A percentile compares a stretch with the other conserved stretches of the same genome.
Evolutionary conservation across 169 alveolate species (phyloP).

Genomic region (Plasmodium vinckei): DNA sequence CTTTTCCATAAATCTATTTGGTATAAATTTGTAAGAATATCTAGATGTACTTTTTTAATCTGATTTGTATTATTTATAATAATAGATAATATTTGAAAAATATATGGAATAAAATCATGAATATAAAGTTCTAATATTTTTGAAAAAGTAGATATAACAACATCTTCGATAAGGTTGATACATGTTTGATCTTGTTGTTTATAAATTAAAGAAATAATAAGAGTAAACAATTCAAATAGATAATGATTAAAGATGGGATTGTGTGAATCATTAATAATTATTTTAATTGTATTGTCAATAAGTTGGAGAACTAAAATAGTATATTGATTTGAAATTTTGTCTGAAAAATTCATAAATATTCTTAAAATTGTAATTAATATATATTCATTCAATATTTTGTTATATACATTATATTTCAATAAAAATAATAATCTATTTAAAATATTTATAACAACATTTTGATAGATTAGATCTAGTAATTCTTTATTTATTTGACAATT

Average conservation of each 20-base stretch:
- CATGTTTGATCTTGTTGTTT: constrained; percentile 29
- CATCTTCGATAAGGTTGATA: constrained; percentile 78
- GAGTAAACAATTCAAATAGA: constrained; percentile 84
- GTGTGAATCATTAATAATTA: constrained; percentile 85
- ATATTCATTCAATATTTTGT: constrained; percentile 42
- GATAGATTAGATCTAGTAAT: neutral
- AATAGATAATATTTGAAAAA: constrained; percentile 79
- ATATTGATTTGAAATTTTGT: constrained; percentile 15
- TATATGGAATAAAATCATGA: constrained; percentile 88
- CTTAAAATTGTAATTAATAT: constrained; percentile 47
- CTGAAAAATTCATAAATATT: constrained; percentile 15
- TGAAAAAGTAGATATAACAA: constrained; percentile 80
- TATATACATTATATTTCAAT: constrained; percentile 16
- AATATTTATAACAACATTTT: neutral
- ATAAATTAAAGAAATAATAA: constrained; percentile 77
- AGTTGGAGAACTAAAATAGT: neutral
- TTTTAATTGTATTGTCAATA: constrained; percentile 73
- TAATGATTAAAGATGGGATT: constrained; percentile 89
- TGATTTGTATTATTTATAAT: constrained; percentile 59
- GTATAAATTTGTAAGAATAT: constrained; percentile 77
- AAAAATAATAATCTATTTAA: constrained; percentile 32
- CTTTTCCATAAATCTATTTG: constrained; percentile 80
- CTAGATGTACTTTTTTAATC: constrained; percentile 78
- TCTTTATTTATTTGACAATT: constrained; percentile 17
- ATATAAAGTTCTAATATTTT: constrained; percentile 83